Conservation (phyloP, 2,329 filamentous ascomycete species). For the Sordariomycetes sp. region DNA sequence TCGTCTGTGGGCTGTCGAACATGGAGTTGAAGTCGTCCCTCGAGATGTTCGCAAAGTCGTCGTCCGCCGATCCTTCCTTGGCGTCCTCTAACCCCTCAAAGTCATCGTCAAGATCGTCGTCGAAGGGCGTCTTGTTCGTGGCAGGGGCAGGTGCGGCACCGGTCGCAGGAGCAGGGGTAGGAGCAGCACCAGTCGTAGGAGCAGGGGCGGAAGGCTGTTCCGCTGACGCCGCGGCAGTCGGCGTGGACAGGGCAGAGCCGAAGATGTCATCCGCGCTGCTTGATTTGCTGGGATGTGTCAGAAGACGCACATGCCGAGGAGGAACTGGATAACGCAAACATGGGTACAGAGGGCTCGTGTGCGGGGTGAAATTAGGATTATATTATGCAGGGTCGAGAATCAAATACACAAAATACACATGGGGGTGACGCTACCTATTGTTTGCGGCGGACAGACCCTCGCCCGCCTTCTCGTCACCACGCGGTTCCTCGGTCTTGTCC, state of each 20-base stretch:
- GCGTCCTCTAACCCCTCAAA: conserved; percentile 79
- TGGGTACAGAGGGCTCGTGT: not conserved
- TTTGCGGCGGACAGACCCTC: not conserved
- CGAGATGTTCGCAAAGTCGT: conserved; percentile 68
- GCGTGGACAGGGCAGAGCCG: conserved; percentile 8
- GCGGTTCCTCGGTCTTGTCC: not conserved
- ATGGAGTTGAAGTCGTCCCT: conserved; percentile 72
- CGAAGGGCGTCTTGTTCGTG: conserved; percentile 45
- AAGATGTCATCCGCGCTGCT: conserved; percentile 1
- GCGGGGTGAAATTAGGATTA: not conserved
- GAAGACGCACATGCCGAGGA: not conserved
- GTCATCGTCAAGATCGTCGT: conserved; percentile 62
- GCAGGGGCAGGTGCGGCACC: conserved; percentile 16
- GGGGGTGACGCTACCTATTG: not conserved
- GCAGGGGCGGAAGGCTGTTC: conserved; percentile 13
- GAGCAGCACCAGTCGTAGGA: conserved; percentile 10
- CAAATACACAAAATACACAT: no score
- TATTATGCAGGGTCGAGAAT: not conserved
- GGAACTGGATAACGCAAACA: not conserved
- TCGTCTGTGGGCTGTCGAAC: conserved; percentile 60
- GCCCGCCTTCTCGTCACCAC: not conserved
- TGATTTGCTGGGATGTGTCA: not conserved
- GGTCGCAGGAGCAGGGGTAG: no score
- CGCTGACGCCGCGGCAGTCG: conserved; percentile 11
- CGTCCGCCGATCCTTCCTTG: conserved; percentile 68